Evolutionary conservation across 495 filamentous ascomycete genomes (phyloP).

Genomic region (Thermochaetoides thermophila): DNA sequence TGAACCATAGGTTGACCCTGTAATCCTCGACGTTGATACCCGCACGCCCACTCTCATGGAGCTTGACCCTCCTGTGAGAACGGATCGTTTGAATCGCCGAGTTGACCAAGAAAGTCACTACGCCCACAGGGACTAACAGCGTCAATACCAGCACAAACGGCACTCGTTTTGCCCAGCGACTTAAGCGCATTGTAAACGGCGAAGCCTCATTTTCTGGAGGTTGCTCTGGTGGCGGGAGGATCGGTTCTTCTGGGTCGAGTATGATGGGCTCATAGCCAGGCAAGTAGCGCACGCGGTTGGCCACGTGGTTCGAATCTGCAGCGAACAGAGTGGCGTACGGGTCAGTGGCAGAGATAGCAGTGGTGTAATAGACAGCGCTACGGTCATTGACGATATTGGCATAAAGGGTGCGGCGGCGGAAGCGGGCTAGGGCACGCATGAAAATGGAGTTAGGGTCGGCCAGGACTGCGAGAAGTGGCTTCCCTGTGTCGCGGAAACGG

Average conservation of each 20-base stretch:
- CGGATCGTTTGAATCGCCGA: conserved; percentile 56
- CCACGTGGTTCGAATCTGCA: too few relatives aligned
- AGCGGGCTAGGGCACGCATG: conserved; percentile 58
- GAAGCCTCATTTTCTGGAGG: too few relatives aligned
- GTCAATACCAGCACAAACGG: conserved; percentile 48
- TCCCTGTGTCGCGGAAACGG: conserved; percentile 63
- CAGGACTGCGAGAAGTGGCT: conserved; percentile 64
- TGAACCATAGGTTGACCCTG: conserved; percentile 58
- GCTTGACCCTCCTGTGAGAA: conserved; percentile 54
- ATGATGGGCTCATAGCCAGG: conserved; percentile 60
- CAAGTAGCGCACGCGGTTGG: conserved; percentile 54
- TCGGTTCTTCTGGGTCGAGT: conserved; percentile 51
- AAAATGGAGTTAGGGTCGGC: conserved; percentile 80
- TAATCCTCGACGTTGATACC: conserved; percentile 50
- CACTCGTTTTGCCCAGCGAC: conserved; percentile 23
- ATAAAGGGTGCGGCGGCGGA: conserved; percentile 61
- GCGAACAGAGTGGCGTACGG: conserved; percentile 57
- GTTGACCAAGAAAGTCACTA: conserved; percentile 58
- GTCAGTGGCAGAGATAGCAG: conserved; percentile 54
- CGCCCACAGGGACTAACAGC: conserved; percentile 52
- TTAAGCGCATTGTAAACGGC: conserved; percentile 14
- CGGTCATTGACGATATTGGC: conserved; percentile 77
- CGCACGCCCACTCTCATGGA: conserved; percentile 59
- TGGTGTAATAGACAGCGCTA: conserved; percentile 68
- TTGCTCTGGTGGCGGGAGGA: conserved; percentile 28